Evolutionary conservation across 805 yeast species (phyloP), one percentile per base, ranked within the genome.

Genomic region (Nakazawaea molendinolei): DNA sequence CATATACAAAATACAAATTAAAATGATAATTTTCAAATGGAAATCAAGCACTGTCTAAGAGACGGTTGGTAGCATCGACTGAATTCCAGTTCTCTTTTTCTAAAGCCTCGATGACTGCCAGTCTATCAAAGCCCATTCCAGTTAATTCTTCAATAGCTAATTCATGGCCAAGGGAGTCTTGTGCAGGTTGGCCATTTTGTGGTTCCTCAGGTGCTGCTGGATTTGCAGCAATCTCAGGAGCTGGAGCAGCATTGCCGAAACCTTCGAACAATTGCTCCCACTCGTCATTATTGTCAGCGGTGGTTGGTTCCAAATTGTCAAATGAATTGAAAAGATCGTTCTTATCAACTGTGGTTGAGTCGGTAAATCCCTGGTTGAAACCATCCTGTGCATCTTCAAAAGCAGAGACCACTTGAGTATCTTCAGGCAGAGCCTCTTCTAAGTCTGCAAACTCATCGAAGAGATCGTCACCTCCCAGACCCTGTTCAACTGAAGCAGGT

Each of bases 231-330:
- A 31, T 28, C 10, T 40, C 45, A 9, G 44, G 19, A 21, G 49
- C 44, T 36, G 50, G 19, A 17, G 38, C 44, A 45, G 56, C 67
- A 44, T 80, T 81, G 13, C 90, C 89, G 53, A 85, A 83, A 0
- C 94, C 95, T 3, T 94, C 90, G 62, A 87, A 87, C 18, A 87
- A 70, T 60, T 86, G 89, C 51, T 87, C 95, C 97, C 97, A 87
- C 55, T 87, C 97, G 50, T 86, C 95, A 36, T 67, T 71, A 21
- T 57, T 61, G 15, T 52, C 62, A 13, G 23, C 23, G 4, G 69
- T 67, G 22, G 67, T 67, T 31, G 63, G 66, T 37, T 63, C 69
- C 40, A 67, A 48, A 10, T 62, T 73, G 21, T 56, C 63, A 48
- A 69, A 68, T 28, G 63, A 26, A 16, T 22, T 28, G 24, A 45